Evolutionary conservation across 305 asterid genomes (phyloP), one percentile per base, ranked within the genome.

Genomic region (Rubia peregrina): DNA sequence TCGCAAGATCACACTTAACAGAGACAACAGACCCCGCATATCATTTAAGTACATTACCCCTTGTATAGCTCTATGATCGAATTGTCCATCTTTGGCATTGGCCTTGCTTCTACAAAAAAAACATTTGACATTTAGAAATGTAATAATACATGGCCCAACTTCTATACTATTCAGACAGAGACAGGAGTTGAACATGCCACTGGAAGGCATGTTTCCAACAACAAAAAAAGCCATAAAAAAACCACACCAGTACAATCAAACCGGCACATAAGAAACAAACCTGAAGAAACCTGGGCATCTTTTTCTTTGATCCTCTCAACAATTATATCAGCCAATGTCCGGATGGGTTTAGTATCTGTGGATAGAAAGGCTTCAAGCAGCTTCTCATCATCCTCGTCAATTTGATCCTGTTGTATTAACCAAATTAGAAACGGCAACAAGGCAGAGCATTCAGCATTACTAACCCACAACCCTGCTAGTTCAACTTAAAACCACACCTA

Each of bases 11-110:
- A 72, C 65, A 38, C 46, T 9, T 11, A 44, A 26, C 44, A 62
- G 1, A 60, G 51, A 2, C 4, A 42, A 43, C 3, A 42, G 4
- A 67, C 30, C 38, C 19, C 43, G 41, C 21, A 40, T 19, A 19
- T 42, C 14, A 26, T 9, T 40, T 72, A 51, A 76, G 71, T 22
- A n/a, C 42, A 44, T 69, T 85, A 91, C 98, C 96, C 93, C 80
- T 89, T 91, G 84, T 91, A 94, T 69, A 91, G 79, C 81, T 91
- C 96, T 63, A 91, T 82, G 71, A 94, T 84, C 22, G 95, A 79
- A 65, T 82, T 77, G 22, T 94, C 97, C 89, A 89, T 73, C 78
- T 91, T 85, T 36, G 96, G 92, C 80, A 80, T 63, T n/a, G 88
- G 80, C 72, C 85, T 85, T 77, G 73, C 79, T 78, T 83, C 96